Evolutionary conservation across 805 yeast species (phyloP).

Genomic region (Barnettozyma salicaria): DNA sequence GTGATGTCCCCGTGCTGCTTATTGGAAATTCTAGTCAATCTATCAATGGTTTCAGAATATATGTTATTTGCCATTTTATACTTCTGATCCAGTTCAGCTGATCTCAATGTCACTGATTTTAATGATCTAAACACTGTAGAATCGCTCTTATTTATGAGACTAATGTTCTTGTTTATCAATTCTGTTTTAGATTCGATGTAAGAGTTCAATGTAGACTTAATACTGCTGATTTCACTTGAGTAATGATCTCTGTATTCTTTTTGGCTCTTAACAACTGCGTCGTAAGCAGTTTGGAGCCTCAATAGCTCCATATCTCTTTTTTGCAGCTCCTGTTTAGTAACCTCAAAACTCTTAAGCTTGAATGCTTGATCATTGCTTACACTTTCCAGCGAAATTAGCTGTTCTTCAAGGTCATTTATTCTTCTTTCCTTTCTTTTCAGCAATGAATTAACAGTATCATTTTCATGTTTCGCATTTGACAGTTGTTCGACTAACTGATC

Average conservation of each 20-base stretch:
- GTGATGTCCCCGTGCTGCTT: slow-evolving; percentile 45
- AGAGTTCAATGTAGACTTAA: slow-evolving; percentile 33
- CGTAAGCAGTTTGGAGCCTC: slow-evolving; percentile 52
- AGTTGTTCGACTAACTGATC: slow-evolving; percentile 55
- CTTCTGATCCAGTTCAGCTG: slow-evolving; percentile 43
- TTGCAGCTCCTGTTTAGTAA: slow-evolving; percentile 43
- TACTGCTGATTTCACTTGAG: slow-evolving; percentile 34
- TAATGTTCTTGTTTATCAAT: slow-evolving; percentile 32
- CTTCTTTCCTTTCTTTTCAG: slow-evolving; percentile 66
- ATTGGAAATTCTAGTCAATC: slow-evolving; percentile 39
- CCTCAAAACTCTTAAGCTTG: slow-evolving; percentile 44
- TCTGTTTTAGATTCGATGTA: slow-evolving; percentile 34
- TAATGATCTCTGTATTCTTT: slow-evolving; percentile 46
- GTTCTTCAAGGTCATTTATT: slow-evolving; percentile 58
- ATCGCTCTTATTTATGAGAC: slow-evolving; percentile 38
- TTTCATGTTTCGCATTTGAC: slow-evolving; percentile 70
- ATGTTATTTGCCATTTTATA: slow-evolving; percentile 42
- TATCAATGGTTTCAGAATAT: slow-evolving; percentile 37
- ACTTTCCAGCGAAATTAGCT: slow-evolving; percentile 42
- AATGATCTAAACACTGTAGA: slow-evolving; percentile 44
- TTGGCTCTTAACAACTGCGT: slow-evolving; percentile 47
- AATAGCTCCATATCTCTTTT: slow-evolving; percentile 48
- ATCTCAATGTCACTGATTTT: slow-evolving; percentile 41
- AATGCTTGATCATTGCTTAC: slow-evolving; percentile 43
- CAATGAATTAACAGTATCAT: slow-evolving; percentile 64